Conservation (phyloP, 2,329 filamentous ascomycete genomes). For the Trichoderma simmonsii region DNA sequence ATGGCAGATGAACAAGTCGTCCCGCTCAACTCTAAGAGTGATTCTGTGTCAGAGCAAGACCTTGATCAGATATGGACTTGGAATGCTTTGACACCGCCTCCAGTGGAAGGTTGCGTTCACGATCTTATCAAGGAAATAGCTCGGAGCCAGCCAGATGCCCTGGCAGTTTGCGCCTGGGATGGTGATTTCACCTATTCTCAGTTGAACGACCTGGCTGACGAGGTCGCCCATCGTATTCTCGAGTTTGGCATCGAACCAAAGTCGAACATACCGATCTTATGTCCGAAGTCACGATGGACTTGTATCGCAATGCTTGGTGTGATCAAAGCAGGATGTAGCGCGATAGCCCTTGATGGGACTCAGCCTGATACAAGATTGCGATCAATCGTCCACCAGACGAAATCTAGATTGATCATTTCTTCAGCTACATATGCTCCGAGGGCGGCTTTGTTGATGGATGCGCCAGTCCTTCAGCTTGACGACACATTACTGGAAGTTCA, state of each 20-base stretch:
- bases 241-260: neutral
- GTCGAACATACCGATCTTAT: slow-evolving; percentile 3
- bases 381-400: slow-evolving; percentile 8
- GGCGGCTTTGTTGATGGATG: neutral
- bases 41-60: neutral
- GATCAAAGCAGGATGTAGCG: slow-evolving; percentile 8
- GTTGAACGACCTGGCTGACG: slow-evolving; percentile 15
- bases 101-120: slow-evolving; percentile 35
- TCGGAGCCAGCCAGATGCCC: slow-evolving; percentile 9
- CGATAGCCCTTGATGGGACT: neutral
- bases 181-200: slow-evolving; percentile 26
- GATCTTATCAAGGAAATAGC: slow-evolving; percentile 35
- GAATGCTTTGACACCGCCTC: slow-evolving; percentile 20
- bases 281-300: slow-evolving; percentile 2
- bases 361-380: slow-evolving; percentile 17
- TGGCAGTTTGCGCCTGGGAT: slow-evolving; percentile 45
- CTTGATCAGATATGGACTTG: slow-evolving; percentile 19
- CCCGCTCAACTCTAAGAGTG: neutral
- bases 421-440: neutral
- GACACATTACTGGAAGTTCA: neutral
- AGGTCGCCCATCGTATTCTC: slow-evolving; percentile 14
- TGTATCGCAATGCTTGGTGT: slow-evolving; percentile 7
- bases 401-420: slow-evolving; percentile 15
- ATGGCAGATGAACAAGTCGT: neutral
- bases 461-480: neutral